Base-by-base conservation (phyloP, 2,329 filamentous ascomycete genomes). In the Tolypocladium inflatum region DNA sequence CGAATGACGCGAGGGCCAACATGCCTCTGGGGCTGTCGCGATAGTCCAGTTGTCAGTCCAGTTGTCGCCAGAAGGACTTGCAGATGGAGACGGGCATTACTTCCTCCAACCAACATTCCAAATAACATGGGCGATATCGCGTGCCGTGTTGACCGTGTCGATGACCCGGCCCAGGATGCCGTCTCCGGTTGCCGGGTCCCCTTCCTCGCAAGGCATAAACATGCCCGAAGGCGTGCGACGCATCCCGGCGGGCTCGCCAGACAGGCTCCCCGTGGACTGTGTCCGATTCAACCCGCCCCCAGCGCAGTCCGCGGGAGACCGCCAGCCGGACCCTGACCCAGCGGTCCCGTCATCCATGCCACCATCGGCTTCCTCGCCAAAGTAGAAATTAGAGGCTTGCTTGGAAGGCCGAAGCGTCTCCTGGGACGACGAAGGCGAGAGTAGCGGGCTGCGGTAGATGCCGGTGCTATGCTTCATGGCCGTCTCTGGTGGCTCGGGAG, bases 131-230 rank as follows among this genome's bases (percentile, higher is more conserved):
- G 83, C 83, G 65, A 88, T 88, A 67, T 88, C 85, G 66, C 84
- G 82, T 64, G 84, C 85, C 55, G 85, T 88, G 73, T 88, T 88
- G 72, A 88, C 83, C 66, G 89, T 93, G 74, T 95, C 89, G 69
- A 92, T 85, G 55, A 95, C 86, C 66, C 87, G 85, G 60, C 89
- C 88, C 67, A 95, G 82, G 57, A 95, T 79, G 53, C 88, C 87
- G 55, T 80, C 78, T 66, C 76, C 83, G 60, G 79, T 76, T 53
- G 72, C 79, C 69, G 72, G 77, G 63, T 91, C 89, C 60, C 85
- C 85, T 64, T 91, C 88, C 64, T 91, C 89, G 65, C 87, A 88
- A 9, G 91, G 90, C 88, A 95, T 92, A 66, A 96, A 88, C 90
- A 96, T 95, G 64, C 91, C 91, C 43, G 90, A 94, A 55, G 85